These are phyloP conservation scores for Diutina rugosa DNA, from an alignment of 1,139 yeast species.

Conservation along the genomic window DNA sequence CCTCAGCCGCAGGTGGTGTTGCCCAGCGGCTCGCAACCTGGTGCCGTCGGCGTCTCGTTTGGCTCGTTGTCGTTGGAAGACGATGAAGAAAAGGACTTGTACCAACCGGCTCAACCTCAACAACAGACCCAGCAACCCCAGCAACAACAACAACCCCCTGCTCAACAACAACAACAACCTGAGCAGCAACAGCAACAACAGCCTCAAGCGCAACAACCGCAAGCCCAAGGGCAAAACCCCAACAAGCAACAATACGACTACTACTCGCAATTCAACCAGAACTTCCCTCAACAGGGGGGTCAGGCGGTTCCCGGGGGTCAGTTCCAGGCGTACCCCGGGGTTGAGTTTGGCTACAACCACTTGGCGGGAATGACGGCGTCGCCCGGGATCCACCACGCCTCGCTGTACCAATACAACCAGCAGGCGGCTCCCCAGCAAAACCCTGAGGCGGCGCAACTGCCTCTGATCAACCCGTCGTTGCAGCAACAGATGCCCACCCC, in stretches of 20 bases:
- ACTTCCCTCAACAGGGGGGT: conserved; percentile 25
- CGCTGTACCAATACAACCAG: background rate
- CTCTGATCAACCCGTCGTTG: conserved; percentile 1
- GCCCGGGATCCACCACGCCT: background rate
- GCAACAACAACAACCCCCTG: background rate
- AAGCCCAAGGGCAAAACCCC: background rate
- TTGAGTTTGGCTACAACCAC: background rate
- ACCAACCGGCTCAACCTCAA: conserved; percentile 8
- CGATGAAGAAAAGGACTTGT: conserved; percentile 1
- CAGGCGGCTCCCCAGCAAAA: background rate
- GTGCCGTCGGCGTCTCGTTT: conserved; percentile 49
- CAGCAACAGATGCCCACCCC: conserved; percentile 1
- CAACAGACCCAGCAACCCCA: conserved; percentile 5
- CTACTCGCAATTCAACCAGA: conserved; percentile 25
- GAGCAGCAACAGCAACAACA: conserved; percentile 4
- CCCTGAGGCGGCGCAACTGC: background rate
- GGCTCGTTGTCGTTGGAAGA: conserved; percentile 25
- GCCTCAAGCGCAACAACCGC: conserved; percentile 7
- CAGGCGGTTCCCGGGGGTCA: background rate
- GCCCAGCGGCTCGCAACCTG: conserved; percentile 42
- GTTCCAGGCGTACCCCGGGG: conserved; percentile 1
- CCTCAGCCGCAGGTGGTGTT: conserved; percentile 39
- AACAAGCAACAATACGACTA: conserved; percentile 12
- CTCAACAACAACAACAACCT: background rate
- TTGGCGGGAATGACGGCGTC: conserved; percentile 1